Base-by-base conservation (phyloP, 805 yeast genomes). In the Candida yuanshanica region DNA sequence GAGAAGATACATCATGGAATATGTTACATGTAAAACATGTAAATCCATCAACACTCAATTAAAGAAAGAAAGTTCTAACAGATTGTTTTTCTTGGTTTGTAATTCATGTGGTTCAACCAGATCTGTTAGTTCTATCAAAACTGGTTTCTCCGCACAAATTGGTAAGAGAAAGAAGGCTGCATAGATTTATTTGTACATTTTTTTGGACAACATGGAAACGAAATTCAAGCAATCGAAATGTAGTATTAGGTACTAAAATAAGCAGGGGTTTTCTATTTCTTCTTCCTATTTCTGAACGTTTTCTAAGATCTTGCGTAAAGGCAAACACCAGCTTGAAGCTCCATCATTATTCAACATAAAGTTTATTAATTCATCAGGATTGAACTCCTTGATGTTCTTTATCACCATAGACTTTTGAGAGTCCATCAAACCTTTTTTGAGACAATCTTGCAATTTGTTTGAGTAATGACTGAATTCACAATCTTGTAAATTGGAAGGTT, bases 121-220 rank as follows among this genome's bases (percentile, higher is more conserved):
- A 71, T 89, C 97, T 38, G 99, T 93, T 43, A 80, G 93, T 53
- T 88, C 96, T 36, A 93, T 93, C 68, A 93, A 95, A 80, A 87
- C 97, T 37, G 99, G 99, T 83, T 93, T 87, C 95, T 96, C 90
- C 74, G 99, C 99, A 55, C 91, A 86, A 62, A 81, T 87, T 58
- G 95, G 95, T 55, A 83, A 84, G 67, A 85, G 91, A 81, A 85
- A 80, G 79, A 83, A 72, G 68, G 70, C 62, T 31, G 51, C 42
- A 32, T 48, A 32, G 34, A 31, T 10, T 17, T 17, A 44, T 40
- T 31, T 23, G 36, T 23, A 41, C 23, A 36, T 39, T 33, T 14
- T 9, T 25, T 27, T 27, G 23, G 17, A 32, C n/a, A n/a, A n/a
- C n/a, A 32, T 18, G 35, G 35, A 21, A 33, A 33, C 21, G 24